Base-by-base conservation (phyloP, 345 rosid species). In the Salix viminalis region DNA sequence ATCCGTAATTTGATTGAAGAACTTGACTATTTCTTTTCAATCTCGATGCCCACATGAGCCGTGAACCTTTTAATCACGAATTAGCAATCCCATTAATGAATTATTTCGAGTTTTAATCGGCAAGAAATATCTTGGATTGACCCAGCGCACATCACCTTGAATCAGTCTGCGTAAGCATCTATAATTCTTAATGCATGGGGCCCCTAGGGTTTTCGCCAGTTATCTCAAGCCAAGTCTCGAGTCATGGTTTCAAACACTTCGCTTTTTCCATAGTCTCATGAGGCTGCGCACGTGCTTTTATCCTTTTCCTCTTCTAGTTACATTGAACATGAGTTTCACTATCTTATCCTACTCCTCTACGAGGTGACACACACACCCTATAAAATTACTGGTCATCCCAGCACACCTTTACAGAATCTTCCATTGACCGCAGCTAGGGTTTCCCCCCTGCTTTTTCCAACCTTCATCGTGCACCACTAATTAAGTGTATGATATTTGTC, bases 201-300 rank as follows among this genome's bases (percentile, higher is more conserved):
- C 14, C 61, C 1, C 28, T 32, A 3, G 62, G 23, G 23, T n/a
- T n/a, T 56, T 56, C 4, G 13, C 23, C 60, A 0, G 1, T 58
- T 5, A 58, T 58, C 64, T n/a, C 15, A 1, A 9, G 64, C 6
- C 14, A 23, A 10, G 28, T 58, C 28, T 10, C 4, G 2, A n/a
- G 64, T 58, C 64, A 2, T 58, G 64, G 10, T 58, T 58, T 12
- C 37, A 26, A 74, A n/a, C 30, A 3, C 5, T 1, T 44, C 12
- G 0, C 1, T 0, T 56, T 56, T 69, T 72, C 75, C 39, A 15
- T 9, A 36, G 85, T 82, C 85, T 14, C 79, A 4, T 11, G 76
- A 28, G 89, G 18, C 84, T 80, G 87, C 85, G 85, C 89, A 82
- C 83, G 79, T 82, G 87, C 76, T 67, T n/a, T n/a, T 77, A 73